These are phyloP conservation scores for Ceratobasidium theobromae DNA, from an alignment of 1,284 basidiomycete genomes.

Conservation along the genomic window DNA sequence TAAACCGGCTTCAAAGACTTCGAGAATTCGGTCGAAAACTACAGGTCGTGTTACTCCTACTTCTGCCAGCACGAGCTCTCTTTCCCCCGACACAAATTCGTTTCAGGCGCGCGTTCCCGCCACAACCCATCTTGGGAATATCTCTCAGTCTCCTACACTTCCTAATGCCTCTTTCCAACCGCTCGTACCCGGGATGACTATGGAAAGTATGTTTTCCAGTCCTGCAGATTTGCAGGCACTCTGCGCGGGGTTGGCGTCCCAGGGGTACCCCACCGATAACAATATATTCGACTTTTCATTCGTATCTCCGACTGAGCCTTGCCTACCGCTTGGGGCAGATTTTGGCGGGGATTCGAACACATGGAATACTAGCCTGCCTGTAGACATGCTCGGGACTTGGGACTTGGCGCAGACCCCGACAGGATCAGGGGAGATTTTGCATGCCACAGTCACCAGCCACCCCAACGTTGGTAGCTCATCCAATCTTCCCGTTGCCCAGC, in stretches of 20 bases:
- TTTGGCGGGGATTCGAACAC: background rate
- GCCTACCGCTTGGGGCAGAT: background rate
- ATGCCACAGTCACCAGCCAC: no score
- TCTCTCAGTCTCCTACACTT: no score
- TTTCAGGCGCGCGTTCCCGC: no score
- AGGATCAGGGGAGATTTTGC: no score
- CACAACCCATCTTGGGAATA: no score
- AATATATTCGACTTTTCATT: constrained; percentile 14
- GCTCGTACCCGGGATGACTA: no score
- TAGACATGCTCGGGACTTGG: no score
- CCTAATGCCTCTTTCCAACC: no score
- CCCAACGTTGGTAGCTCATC: no score
- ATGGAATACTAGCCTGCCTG: background rate
- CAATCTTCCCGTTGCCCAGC: background rate
- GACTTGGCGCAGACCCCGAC: no score
- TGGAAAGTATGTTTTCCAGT: background rate
- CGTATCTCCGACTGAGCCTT: background rate
- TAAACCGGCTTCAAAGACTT: background rate
- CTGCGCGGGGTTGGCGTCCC: background rate
- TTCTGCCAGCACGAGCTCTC: background rate
- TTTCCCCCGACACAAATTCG: background rate
- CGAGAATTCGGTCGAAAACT: background rate
- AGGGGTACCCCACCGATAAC: background rate
- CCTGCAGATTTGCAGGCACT: background rate
- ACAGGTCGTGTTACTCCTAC: background rate